phyloP scores from a whole-genome alignment of 73 alveolate genomes.

The Paramecium bursaria region DNA sequence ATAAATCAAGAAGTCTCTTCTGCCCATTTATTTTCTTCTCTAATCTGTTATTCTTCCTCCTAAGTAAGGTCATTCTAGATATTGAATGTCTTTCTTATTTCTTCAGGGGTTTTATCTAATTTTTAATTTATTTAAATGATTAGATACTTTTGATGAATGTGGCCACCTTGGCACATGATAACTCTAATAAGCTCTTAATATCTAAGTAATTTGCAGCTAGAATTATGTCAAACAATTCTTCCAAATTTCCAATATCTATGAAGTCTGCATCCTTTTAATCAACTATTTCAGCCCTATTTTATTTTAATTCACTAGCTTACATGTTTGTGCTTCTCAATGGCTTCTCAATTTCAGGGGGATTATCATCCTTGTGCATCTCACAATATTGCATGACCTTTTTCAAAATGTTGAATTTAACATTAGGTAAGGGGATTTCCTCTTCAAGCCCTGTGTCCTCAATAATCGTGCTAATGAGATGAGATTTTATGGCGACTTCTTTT shows the following conservation, averaged over 20 bases:
- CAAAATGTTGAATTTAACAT: conserved; percentile 87
- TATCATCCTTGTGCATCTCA: conserved; percentile 78
- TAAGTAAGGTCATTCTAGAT: conserved; percentile 91
- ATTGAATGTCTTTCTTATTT: conserved; percentile 87
- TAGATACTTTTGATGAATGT: conserved; percentile 82
- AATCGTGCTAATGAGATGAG: conserved; percentile 63
- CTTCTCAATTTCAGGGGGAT: conserved; percentile 91
- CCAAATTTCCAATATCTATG: conserved; percentile 85
- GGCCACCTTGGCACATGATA: conserved; percentile 95
- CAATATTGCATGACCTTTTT: conserved; percentile 87
- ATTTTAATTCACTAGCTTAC: neutral
- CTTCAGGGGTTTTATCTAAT: conserved; percentile 85
- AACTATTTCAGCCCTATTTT: conserved; percentile 74
- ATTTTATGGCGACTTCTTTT: conserved; percentile 64
- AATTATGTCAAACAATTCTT: conserved; percentile 87
- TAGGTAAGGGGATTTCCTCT: conserved; percentile 92
- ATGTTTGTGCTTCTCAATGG: conserved; percentile 88
- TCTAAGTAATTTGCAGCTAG: conserved; percentile 94
- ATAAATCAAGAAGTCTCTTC: conserved; percentile 74
- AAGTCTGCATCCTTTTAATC: conserved; percentile 90
- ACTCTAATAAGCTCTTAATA: conserved; percentile 82
- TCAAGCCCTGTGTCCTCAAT: conserved; percentile 83
- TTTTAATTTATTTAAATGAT: neutral
- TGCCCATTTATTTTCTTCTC: conserved; percentile 93
- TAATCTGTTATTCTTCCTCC: conserved; percentile 92